phyloP scores from a whole-genome alignment of 2,329 filamentous ascomycete genomes.

The Fusarium mexicanum region DNA sequence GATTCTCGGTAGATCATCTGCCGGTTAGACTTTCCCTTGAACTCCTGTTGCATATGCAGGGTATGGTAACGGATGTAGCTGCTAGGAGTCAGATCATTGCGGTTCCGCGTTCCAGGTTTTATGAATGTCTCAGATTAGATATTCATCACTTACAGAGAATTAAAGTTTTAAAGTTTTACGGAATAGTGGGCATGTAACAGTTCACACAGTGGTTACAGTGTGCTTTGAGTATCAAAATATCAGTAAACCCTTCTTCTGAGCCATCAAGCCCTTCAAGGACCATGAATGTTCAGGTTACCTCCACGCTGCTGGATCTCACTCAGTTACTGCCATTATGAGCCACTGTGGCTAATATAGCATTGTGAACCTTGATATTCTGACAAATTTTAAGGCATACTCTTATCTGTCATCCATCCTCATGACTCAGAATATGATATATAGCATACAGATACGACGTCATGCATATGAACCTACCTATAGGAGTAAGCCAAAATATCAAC shows the following conservation, averaged over 20 bases:
- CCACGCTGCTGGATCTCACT: too few relatives aligned
- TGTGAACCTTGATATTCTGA: background rate
- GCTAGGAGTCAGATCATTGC: background rate
- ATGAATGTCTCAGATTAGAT: too few relatives aligned
- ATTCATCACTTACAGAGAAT: background rate
- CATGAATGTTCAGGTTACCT: background rate
- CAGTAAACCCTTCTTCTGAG: too few relatives aligned
- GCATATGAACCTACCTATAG: background rate
- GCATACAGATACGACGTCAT: background rate
- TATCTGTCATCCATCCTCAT: background rate
- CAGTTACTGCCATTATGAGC: background rate
- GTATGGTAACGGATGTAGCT: too few relatives aligned
- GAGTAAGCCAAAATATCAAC: background rate
- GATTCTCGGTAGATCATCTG: background rate
- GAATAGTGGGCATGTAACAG: too few relatives aligned
- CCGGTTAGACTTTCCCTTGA: background rate
- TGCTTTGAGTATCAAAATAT: too few relatives aligned
- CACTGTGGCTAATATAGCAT: background rate
- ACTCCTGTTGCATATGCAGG: too few relatives aligned
- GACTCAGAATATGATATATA: background rate
- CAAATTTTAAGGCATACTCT: background rate
- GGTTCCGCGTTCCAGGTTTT: background rate
- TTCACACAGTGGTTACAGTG: accelerated
- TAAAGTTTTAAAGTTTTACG: too few relatives aligned
- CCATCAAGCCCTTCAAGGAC: too few relatives aligned